Evolutionary conservation across 202 grass and related monocot species (phyloP), one percentile per base, ranked within the genome.

Genomic region (Setaria italica): DNA sequence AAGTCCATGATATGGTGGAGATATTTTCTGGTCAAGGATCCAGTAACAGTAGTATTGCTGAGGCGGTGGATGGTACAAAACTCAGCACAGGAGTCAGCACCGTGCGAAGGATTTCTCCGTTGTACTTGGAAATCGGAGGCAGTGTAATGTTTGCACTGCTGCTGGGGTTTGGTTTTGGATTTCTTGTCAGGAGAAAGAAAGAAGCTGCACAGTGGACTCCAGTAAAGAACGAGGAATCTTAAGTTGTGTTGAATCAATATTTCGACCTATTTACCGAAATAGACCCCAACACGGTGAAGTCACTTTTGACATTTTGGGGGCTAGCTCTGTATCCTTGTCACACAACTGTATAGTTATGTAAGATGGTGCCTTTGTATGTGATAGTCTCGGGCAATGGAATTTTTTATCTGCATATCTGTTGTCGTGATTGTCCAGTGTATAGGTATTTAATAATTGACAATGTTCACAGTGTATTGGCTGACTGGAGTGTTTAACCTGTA

Each of bases 1-100:
- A 92, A 82, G 84, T 94, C 32, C 96, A 99, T 85, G 96, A 99
- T 80, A 77, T 75, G 21, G 62, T 99, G 56, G 91, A 99, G 50
- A 99, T 95, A 77, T 89, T 96, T 69, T 95, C 91, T 67, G 88
- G 82, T 5, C 80, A 80, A 33, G 81, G 51, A 43, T 54, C 80
- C 4, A 71, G 54, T 37, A 66, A 63, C 35, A 63, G 2, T 60
- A 50, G 41, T 11, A 42, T 11, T 82, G 33, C 56, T 30, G 60
- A 80, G 2, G 19, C 6, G 17, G 64, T 76, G 13, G 74, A 70
- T 58, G 67, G 20, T 41, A 54, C 85, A 12, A 85, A 94, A 32
- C 70, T 70, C 12, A 4, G 53, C 45, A 72, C 64, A 4, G 72
- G 74, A 63, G 72, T 37, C 34, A 78, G 80, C 73, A 46, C 51